Percentiles rank a stretch among this genome's conserved stretches.
Conservation (phyloP, 352 stramenopile genomes). For the Pythium dissotocum region DNA sequence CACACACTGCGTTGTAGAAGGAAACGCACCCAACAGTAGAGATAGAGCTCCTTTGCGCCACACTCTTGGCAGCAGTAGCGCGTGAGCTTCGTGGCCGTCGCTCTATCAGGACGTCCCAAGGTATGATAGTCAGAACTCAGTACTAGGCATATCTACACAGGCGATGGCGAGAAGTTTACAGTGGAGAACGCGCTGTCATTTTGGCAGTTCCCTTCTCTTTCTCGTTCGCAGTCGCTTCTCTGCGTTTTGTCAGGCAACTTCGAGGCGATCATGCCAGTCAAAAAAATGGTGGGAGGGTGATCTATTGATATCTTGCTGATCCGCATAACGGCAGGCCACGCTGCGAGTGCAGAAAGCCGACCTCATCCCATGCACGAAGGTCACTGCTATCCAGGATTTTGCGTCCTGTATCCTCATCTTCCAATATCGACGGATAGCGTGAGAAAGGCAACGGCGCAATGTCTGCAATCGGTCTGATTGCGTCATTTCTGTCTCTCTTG, state of each 20-base stretch:
- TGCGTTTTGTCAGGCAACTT: neutral
- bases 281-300: neutral
- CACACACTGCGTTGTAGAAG: neutral
- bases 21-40: constrained; percentile 60
- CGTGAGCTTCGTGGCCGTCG: constrained; percentile 41
- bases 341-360: too few species aligned
- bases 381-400: too few species aligned
- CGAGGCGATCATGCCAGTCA: neutral
- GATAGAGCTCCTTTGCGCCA: constrained; percentile 57
- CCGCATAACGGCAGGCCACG: too few species aligned
- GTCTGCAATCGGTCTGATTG: too few species aligned
- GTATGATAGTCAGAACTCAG: too few species aligned
- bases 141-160: too few species aligned
- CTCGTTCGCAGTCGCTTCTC: too few species aligned
- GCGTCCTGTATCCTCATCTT: too few species aligned
- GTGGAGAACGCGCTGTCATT: neutral
- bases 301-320: neutral
- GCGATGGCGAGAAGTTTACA: neutral
- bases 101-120: neutral
- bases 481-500: too few species aligned
- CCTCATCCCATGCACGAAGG: too few species aligned
- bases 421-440: too few species aligned
- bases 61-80: constrained; percentile 60
- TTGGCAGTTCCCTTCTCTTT: neutral
- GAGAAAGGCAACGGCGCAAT: too few species aligned